These are phyloP conservation scores for Aethionema arabicum DNA, from an alignment of 345 rosid species.

Conservation along the genomic window DNA sequence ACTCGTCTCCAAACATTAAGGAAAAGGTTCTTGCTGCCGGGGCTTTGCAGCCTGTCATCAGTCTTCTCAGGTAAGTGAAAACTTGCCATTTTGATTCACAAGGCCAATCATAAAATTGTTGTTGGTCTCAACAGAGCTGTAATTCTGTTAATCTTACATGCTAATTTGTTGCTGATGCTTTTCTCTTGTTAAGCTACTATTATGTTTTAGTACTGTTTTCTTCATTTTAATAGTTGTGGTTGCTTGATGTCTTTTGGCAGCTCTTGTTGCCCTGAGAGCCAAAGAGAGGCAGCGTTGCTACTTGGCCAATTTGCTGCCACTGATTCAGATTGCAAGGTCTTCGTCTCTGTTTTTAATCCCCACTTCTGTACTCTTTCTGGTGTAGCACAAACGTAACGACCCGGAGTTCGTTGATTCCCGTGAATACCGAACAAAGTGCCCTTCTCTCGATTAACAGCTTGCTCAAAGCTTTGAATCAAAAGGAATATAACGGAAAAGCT, in stretches of 20 bases:
- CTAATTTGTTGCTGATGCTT: neutral
- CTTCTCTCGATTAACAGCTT: no score
- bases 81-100: slow-evolving; percentile 9
- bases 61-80: slow-evolving; percentile 68
- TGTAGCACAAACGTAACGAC: no score
- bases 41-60: slow-evolving; percentile 94
- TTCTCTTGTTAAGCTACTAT: slow-evolving; percentile 9
- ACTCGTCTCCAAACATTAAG: slow-evolving; percentile 92
- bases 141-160: neutral
- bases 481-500: no score
- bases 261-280: slow-evolving; percentile 87
- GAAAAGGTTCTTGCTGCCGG: slow-evolving; percentile 95
- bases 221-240: neutral
- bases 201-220: neutral
- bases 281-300: slow-evolving; percentile 83
- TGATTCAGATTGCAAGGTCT: slow-evolving; percentile 86
- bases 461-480: no score
- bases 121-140: neutral
- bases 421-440: no score
- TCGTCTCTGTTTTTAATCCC: neutral
- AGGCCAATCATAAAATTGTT: slow-evolving; percentile 4
- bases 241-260: slow-evolving; percentile 36
- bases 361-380: neutral
- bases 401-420: no score
- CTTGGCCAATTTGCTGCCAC: slow-evolving; percentile 91